Evolutionary conservation across 805 yeast species (phyloP), one percentile per base, ranked within the genome.

Genomic region (Yarrowia sp.): DNA sequence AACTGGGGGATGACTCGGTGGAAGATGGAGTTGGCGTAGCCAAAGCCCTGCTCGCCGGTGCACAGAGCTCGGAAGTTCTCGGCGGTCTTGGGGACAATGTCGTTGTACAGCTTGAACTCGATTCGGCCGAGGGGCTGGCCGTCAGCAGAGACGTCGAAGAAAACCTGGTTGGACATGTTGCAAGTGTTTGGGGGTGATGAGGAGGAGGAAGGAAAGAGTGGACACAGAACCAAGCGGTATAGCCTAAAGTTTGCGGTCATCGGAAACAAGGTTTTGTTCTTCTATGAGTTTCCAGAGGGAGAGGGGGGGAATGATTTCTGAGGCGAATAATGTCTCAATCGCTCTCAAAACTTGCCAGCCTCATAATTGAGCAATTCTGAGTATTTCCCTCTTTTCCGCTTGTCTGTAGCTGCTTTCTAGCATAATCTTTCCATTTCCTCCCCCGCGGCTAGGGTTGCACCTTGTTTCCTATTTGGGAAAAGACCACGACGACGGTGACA

Each of bases 1-100:
- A 93, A 93, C 81, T 90, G 88, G 73, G 97, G 97, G 78, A 92
- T 92, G 73, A 93, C 97, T 85, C 97, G 89, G 92, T 93, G 98
- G 95, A 94, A 93, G 74, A 88, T 84, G 67, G 96, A 90, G 77
- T 84, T 85, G 79, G 89, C 88, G 86, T 88, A 92, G 71, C 97
- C 97, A 76, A 82, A 90, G 72, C 98, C 98, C 86, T 92, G 90
- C 84, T 91, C 97, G 75, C 97, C 97, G 72, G 97, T 92, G 80
- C 89, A 84, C 77, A 93, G 85, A 72, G 97, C 97, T 82, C 97
- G 89, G 90, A 93, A 93, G 86, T 93, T 93, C 83, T 90, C 96
- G 74, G 96, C 89, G 73, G 98, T 93, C 87, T 92, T 93, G 82
- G 98, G 98, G 74, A 90, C 95, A 75, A 89, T 89, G 78, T 90